Conservation (phyloP, 176 grass and related monocot species). For the Triticum monococcum region DNA sequence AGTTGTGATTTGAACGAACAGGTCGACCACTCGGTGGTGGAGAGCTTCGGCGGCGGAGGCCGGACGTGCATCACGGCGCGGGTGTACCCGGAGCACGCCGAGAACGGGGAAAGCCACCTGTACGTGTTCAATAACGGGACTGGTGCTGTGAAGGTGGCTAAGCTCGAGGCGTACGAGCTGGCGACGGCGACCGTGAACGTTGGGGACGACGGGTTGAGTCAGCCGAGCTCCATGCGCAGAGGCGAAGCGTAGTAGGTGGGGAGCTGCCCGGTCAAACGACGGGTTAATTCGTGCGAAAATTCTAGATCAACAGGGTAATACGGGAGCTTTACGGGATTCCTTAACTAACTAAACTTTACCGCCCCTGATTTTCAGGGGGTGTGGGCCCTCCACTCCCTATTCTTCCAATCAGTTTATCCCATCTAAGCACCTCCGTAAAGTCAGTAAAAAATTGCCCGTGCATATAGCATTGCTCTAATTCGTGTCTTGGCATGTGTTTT, state of each 20-base stretch:
- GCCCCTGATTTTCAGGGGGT: too few relatives aligned
- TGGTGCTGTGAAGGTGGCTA: constrained; percentile 33
- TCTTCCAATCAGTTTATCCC: too few relatives aligned
- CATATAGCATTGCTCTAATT: too few relatives aligned
- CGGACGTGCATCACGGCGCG: constrained; percentile 60
- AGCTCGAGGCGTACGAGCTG: constrained; percentile 65
- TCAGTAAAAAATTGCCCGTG: too few relatives aligned
- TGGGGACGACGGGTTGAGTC: not conserved
- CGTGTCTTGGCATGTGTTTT: too few relatives aligned
- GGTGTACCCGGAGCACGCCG: constrained; percentile 57
- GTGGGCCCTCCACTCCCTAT: too few relatives aligned
- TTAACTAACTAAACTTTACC: too few relatives aligned
- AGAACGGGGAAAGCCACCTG: constrained; percentile 37
- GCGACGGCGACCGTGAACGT: constrained; percentile 38
- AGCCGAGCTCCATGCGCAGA: not conserved
- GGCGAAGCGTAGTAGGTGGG: not conserved
- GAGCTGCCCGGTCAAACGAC: too few relatives aligned
- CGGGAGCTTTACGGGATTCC: too few relatives aligned
- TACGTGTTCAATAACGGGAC: constrained; percentile 67
- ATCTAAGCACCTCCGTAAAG: too few relatives aligned
- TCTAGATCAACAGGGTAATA: too few relatives aligned
- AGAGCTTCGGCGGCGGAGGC: constrained; percentile 59
- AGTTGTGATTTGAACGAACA: not conserved
- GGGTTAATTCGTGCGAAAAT: too few relatives aligned
- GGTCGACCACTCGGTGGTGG: constrained; percentile 78